Percentiles rank a stretch among this genome's conserved stretches.
phyloP scores from a whole-genome alignment of 2,329 filamentous ascomycete genomes.

The Ascochyta clinopodiicola region DNA sequence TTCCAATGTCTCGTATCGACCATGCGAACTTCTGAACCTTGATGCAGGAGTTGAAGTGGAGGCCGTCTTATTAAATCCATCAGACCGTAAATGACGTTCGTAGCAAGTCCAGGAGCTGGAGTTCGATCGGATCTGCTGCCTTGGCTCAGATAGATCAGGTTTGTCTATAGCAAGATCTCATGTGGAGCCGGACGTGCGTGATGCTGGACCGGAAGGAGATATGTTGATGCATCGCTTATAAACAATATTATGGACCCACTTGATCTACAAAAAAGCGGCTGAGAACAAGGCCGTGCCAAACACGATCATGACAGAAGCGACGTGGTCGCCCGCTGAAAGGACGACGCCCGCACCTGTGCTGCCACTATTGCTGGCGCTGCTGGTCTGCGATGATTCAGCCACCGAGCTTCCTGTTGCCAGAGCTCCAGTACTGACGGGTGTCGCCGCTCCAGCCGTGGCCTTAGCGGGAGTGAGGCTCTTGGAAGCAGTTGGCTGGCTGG shows the following conservation, averaged over 20 bases:
- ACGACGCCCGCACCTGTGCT: slow-evolving; percentile 10
- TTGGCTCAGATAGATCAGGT: no score
- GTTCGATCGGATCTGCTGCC: no score
- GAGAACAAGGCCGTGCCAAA: slow-evolving; percentile 9
- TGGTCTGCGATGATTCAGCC: slow-evolving; percentile 18
- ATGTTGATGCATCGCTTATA: no score
- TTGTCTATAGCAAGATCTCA: no score
- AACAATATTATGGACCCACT: no score
- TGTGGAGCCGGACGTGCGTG: no score
- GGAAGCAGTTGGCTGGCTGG: slow-evolving; percentile 15
- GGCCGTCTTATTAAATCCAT: no score
- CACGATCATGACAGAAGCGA: neutral
- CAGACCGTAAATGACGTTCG: no score
- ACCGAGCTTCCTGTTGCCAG: slow-evolving; percentile 15
- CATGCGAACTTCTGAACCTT: neutral
- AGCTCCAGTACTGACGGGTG: slow-evolving; percentile 2
- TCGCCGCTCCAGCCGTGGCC: slow-evolving; percentile 7
- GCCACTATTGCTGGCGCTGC: slow-evolving; percentile 1
- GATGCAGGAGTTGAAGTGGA: neutral
- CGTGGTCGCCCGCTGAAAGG: neutral
- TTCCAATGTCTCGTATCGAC: neutral
- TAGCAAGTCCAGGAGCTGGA: no score
- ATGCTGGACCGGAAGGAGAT: no score
- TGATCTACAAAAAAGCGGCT: slow-evolving; percentile 2
- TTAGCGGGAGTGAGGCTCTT: slow-evolving; percentile 1